A percentile compares a stretch with the other conserved stretches of the same genome.
Conservation (phyloP, 2,329 filamentous ascomycete species). For the Mycocentrospora acerina region DNA sequence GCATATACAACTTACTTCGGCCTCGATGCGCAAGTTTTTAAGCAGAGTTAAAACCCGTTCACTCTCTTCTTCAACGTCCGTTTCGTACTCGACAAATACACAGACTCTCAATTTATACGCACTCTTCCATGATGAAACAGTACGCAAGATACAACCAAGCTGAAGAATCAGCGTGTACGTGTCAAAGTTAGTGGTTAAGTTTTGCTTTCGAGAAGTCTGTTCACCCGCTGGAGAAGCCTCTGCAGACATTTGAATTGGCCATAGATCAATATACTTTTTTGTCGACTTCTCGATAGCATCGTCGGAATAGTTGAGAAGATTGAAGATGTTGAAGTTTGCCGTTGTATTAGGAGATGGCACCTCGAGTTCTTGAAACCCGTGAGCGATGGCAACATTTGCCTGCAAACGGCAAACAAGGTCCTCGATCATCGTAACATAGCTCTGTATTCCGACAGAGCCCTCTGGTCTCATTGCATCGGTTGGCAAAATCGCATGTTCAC, state of each 20-base stretch:
- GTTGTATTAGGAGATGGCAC: constrained; percentile 55
- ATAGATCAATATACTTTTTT: constrained; percentile 83
- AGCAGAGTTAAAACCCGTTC: constrained; percentile 71
- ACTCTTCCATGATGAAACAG: constrained; percentile 77
- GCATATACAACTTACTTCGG: constrained; percentile 54
- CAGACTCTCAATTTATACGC: constrained; percentile 72
- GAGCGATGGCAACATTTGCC: constrained; percentile 82
- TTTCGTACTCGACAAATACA: constrained; percentile 88
- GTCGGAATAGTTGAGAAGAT: constrained; percentile 24
- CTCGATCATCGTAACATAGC: constrained; percentile 80
- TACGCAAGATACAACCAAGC: constrained; percentile 79
- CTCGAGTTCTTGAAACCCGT: constrained; percentile 76
- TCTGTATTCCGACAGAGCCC: constrained; percentile 66
- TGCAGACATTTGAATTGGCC: constrained; percentile 93
- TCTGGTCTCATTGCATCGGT: constrained; percentile 71
- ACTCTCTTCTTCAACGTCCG: constrained; percentile 77
- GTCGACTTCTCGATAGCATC: constrained; percentile 56
- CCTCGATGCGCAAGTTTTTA: constrained; percentile 79
- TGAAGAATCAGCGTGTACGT: constrained; percentile 88
- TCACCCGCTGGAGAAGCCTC: constrained; percentile 63
- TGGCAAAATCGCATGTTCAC: constrained; percentile 62
- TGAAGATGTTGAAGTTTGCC: constrained; percentile 26
- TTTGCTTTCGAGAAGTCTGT: constrained; percentile 53
- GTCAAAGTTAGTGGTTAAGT: constrained; percentile 87
- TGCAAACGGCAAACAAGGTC: constrained; percentile 76